A percentile compares a stretch with the other conserved stretches of the same genome.
These are phyloP conservation scores for Acanthamoeba culbertsoni DNA, from an alignment of 208 protist species.

Conservation along the genomic window DNA sequence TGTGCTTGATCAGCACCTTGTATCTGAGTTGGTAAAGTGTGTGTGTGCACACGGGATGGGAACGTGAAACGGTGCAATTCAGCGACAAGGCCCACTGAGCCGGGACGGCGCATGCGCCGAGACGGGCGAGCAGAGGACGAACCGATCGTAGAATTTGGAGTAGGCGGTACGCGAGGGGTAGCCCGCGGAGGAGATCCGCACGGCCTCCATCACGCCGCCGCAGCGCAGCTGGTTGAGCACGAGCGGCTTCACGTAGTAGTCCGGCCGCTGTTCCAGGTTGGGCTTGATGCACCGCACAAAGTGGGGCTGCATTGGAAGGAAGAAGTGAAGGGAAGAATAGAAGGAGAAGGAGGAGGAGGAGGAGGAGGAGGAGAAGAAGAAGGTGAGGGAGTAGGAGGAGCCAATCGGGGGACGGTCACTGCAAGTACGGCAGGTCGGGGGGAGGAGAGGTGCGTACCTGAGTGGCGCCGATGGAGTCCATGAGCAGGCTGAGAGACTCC, in stretches of 20 bases:
- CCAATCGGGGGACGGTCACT: background rate
- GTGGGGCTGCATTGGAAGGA: slow-evolving; percentile 70
- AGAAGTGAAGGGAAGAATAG: slow-evolving; percentile 48
- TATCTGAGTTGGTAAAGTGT: background rate
- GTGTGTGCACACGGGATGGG: background rate
- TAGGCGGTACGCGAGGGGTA: slow-evolving; percentile 54
- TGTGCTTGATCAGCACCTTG: slow-evolving; percentile 30
- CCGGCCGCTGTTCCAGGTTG: slow-evolving; percentile 77
- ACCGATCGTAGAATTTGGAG: background rate
- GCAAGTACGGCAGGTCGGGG: background rate
- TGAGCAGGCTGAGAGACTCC: slow-evolving; percentile 67
- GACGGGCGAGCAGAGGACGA: background rate
- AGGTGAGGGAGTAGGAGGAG: background rate
- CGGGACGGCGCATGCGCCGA: background rate
- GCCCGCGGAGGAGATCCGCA: slow-evolving; percentile 66
- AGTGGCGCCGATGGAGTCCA: slow-evolving; percentile 71
- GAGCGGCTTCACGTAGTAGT: slow-evolving; percentile 66
- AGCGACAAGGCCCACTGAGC: background rate
- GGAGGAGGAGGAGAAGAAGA: background rate
- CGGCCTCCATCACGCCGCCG: slow-evolving; percentile 70
- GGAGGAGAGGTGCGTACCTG: background rate
- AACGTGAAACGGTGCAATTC: too few species aligned
- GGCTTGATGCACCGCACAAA: slow-evolving; percentile 88
- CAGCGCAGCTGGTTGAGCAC: slow-evolving; percentile 70
- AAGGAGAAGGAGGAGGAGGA: slow-evolving; percentile 66